Evolutionary conservation across 148 eudicot species (phyloP).

Genomic region (Chenopodium berlandieri): DNA sequence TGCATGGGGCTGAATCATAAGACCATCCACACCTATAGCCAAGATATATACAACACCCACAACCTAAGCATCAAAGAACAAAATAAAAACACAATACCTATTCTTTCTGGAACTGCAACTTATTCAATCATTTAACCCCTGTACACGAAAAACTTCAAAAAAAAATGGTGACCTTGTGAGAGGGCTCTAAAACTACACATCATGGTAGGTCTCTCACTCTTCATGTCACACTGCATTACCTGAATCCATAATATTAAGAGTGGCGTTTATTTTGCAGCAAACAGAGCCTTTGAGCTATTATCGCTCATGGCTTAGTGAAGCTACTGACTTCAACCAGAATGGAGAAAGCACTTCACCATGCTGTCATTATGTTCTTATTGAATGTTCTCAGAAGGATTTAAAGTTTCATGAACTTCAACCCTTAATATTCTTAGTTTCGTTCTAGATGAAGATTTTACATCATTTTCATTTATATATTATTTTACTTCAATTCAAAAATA

Average conservation of each 20-base stretch:
- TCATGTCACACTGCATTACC: too few species aligned
- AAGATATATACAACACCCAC: background rate
- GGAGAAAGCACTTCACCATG: too few species aligned
- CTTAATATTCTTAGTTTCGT: background rate
- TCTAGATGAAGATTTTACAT: background rate
- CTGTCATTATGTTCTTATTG: background rate
- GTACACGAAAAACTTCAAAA: too few species aligned
- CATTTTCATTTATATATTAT: background rate
- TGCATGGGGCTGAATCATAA: too few species aligned
- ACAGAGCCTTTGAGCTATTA: too few species aligned
- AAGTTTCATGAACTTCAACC: background rate
- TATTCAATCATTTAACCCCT: background rate
- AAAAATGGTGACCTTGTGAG: background rate
- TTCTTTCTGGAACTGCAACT: background rate
- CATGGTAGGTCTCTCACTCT: too few species aligned
- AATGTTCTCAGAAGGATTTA: background rate
- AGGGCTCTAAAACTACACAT: background rate
- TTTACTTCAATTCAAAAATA: background rate
- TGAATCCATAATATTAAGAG: too few species aligned
- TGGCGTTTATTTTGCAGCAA: too few species aligned
- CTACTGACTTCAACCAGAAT: too few species aligned
- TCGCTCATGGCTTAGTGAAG: too few species aligned
- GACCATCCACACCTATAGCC: background rate
- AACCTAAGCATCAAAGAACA: background rate
- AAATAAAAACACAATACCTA: background rate